phyloP scores from a whole-genome alignment of 345 rosid genomes.

The Arabidopsis arenosa region DNA sequence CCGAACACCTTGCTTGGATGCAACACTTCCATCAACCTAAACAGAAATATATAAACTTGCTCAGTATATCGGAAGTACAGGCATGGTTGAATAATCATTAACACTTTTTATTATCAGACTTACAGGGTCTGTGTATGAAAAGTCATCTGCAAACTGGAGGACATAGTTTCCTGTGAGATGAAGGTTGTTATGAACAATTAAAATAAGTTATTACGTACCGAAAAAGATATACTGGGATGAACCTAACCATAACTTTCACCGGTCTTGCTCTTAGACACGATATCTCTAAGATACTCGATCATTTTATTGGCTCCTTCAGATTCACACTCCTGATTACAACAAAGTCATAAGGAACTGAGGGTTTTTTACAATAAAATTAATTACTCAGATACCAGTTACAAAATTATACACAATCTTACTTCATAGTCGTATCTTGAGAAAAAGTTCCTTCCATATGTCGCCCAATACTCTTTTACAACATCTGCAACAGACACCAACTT shows the following conservation, averaged over 20 bases:
- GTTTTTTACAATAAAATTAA: constrained; percentile 8
- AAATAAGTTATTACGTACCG: constrained; percentile 8
- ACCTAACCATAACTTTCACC: constrained; percentile 78
- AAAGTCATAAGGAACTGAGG: constrained; percentile 25
- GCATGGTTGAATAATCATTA: constrained; percentile 12
- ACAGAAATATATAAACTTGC: constrained; percentile 28
- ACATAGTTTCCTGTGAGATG: constrained; percentile 63
- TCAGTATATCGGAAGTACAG: constrained; percentile 12
- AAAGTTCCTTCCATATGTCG: constrained; percentile 87
- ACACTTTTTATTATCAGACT: constrained; percentile 43
- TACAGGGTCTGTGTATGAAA: constrained; percentile 90
- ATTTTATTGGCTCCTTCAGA: constrained; percentile 92
- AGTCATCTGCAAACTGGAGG: constrained; percentile 87
- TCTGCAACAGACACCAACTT: constrained; percentile 81
- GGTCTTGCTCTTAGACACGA: constrained; percentile 67
- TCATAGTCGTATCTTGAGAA: constrained; percentile 96
- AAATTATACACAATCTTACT: constrained; percentile 51
- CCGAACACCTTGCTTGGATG: constrained; percentile 91
- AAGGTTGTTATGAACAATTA: constrained; percentile 25
- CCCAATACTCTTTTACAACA: constrained; percentile 92
- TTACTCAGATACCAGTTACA: neutral
- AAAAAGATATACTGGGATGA: constrained; percentile 3
- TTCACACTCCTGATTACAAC: constrained; percentile 75
- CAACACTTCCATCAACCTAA: constrained; percentile 95
- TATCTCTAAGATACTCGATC: constrained; percentile 76